Evolutionary conservation across 176 grass and related monocot genomes (phyloP), one percentile per base, ranked within the genome.

Genomic region (Oryza meyeriana): DNA sequence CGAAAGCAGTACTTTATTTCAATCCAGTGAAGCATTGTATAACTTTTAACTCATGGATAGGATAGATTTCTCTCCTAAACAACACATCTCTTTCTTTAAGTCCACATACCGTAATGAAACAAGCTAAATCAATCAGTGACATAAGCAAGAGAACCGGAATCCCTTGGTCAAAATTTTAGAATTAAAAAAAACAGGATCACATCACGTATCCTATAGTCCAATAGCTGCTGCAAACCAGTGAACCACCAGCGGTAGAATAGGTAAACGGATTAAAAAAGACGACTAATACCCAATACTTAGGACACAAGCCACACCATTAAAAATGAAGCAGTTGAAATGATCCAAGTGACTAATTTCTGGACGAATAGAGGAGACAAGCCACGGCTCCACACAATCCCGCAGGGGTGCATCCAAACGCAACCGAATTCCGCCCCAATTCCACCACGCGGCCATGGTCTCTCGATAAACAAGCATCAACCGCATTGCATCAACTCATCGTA

Each of bases 401-500:
- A 26, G 69, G 9, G 9, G 9, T 24, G 42, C 10, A 6, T 3
- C 10, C 3, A 66, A 76, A 70, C 62, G 50, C 5, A 27, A 39
- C 10, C 11, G 20, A 47, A 61, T 52, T 52, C 48, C 47, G 22
- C 13, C 35, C 66, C 10, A 38, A 18, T 38, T 14, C 61, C 69
- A 52, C 32, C 62, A 41, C 25, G 26, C 58, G 41, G 20, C 3
- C 31, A 28, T 9, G 20, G 10, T 64, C 40, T 42, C 40, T 33
- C 20, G 77, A 81, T 85, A 71, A 25, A 45, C 40, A 8, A 17
- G 2, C 48, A 55, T 1, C 52, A 41, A 10, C 65, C 26, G 12
- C 82, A 81, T 85, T 89, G 55, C 27, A 77, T 36, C 72, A 47
- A 35, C 42, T 12, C 11, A 31, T 40, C 13, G 28, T 10, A 31